phyloP scores from a whole-genome alignment of 2,329 filamentous ascomycete genomes.

The Cylindrodendrum hubeiense region DNA sequence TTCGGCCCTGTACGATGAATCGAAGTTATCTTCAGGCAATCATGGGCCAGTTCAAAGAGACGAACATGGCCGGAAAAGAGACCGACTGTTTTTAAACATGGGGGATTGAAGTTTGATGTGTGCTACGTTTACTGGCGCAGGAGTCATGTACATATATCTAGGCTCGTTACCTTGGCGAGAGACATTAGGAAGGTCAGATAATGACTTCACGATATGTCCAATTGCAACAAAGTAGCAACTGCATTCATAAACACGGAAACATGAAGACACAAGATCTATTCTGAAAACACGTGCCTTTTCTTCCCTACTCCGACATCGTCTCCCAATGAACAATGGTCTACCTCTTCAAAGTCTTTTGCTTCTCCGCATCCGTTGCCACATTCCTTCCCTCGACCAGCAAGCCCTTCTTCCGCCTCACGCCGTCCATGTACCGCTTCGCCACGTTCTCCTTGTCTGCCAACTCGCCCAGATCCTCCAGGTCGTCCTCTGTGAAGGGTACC shows the following conservation, averaged over 20 bases:
- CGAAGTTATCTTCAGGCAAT: no score
- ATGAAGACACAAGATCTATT: background rate
- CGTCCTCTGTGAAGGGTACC: slow-evolving; percentile 96
- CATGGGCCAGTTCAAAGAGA: no score
- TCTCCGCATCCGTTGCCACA: slow-evolving; percentile 89
- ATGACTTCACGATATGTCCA: no score
- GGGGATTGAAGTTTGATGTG: no score
- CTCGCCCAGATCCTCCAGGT: slow-evolving; percentile 95
- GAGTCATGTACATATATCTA: no score
- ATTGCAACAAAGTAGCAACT: background rate
- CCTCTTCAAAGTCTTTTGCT: slow-evolving; percentile 80
- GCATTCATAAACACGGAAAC: background rate
- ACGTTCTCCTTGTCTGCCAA: slow-evolving; percentile 95
- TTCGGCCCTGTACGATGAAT: no score
- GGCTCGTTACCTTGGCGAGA: no score
- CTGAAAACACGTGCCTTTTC: slow-evolving; percentile 23
- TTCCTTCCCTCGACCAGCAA: slow-evolving; percentile 83
- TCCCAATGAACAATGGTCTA: slow-evolving; percentile 45
- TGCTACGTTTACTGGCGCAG: no score
- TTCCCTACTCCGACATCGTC: slow-evolving; percentile 6
- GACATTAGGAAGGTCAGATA: no score
- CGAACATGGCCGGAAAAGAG: no score
- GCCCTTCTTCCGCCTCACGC: slow-evolving; percentile 88
- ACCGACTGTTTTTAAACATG: no score
- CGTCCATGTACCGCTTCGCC: slow-evolving; percentile 95